Base-by-base conservation (phyloP, 164 flowering plant genomes). In the Brasenia schreberi region DNA sequence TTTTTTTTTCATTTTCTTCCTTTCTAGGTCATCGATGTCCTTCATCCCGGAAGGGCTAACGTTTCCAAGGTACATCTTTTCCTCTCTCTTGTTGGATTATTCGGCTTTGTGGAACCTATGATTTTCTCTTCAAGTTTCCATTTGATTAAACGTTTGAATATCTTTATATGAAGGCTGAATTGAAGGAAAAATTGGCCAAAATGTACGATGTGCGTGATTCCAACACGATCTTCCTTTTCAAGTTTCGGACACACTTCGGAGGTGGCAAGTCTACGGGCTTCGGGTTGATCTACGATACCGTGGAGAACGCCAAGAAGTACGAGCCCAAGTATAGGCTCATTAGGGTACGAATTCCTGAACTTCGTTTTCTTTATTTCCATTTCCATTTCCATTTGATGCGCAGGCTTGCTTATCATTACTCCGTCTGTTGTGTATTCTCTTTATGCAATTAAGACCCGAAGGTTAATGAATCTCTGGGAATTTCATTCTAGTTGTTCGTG, bases 31-130 rank as follows among this genome's bases (percentile, higher is more conserved):
- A 83, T 86, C 64, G 91, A 86, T 71, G 90, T 87, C 65, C 79
- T 87, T 19, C 90, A 87, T 72, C 94, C 89, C 4, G 90, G 90
- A 53, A 82, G 84, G 62, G 67, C 94, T 11, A 88, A 88, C 72
- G 94, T 88, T 18, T 81, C 94, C 17, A 88, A 88, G 87, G 88
- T 87, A 63, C 18, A 14, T 5, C 56, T 9, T n/a, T 2, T 39
- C 56, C 12, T 43, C 18, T 19, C 18, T n/a, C 6, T 62, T 42
- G 19, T 64, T 61, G 12, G 16, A 33, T 33, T 33, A 33, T 33
- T 33, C 39, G 39, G 39, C 39, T 33, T 33, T 33, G 4, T 33
- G 39, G 39, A 33, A 33, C 39, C 39, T 33, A 33, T 33, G 39
- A 33, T 33, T 33, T 33, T 33, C 39, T 33, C 39, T 33, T 33